Conservation (phyloP, 495 filamentous ascomycete genomes). For the Penicillium turbatum region DNA sequence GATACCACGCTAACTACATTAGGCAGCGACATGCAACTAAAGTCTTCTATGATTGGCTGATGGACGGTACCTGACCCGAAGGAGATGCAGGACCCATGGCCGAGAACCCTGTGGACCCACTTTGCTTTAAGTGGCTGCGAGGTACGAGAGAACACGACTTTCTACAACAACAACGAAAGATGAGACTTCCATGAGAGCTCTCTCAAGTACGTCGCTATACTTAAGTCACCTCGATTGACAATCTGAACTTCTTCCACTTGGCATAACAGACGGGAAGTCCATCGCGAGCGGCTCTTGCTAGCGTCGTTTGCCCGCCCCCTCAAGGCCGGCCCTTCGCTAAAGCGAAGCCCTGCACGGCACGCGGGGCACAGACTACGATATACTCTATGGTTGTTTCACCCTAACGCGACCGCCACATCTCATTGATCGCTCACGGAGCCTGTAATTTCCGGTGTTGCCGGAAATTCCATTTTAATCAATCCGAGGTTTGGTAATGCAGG, state of each 20-base stretch:
- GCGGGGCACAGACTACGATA: slow-evolving; percentile 1
- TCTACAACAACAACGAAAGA: not conserved
- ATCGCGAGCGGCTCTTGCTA: not conserved
- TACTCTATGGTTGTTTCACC: slow-evolving; percentile 7
- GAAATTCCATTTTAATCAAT: slow-evolving; percentile 3
- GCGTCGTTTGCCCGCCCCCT: not conserved
- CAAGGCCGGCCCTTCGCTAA: slow-evolving; percentile 2
- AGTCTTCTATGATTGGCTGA: not conserved
- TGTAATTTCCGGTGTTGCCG: slow-evolving; percentile 11
- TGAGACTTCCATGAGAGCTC: not conserved
- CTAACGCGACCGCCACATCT: slow-evolving; percentile 3
- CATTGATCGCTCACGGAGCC: slow-evolving; percentile 1
- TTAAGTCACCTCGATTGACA: not conserved
- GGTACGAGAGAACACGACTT: not conserved
- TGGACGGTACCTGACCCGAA: slow-evolving; percentile 3
- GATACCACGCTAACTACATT: not conserved
- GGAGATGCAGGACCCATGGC: not conserved
- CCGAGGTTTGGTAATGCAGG: not conserved
- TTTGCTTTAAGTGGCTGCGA: not conserved
- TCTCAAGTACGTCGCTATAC: not conserved
- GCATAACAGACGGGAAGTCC: not conserved
- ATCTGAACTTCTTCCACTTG: not conserved
- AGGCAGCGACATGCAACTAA: not conserved
- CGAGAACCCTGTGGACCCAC: slow-evolving; percentile 1
- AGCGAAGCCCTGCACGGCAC: not conserved